Conservation (phyloP, 441 rosid genomes). For the Adansonia rubrostipa region DNA sequence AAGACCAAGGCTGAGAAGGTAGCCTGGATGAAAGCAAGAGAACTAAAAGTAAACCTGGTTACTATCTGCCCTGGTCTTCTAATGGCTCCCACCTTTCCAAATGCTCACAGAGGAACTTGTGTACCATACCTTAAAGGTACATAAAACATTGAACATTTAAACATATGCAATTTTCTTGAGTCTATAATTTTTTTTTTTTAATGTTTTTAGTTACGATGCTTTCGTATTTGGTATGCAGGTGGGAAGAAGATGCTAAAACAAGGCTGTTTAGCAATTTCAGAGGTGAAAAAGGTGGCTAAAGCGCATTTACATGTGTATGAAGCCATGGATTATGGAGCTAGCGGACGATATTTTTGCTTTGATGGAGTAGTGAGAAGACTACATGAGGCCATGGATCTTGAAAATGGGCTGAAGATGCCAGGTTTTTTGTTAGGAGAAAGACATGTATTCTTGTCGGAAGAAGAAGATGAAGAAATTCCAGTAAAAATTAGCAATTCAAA, state of each 20-base stretch:
- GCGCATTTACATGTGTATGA: slow-evolving; percentile 41
- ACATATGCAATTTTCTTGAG: not conserved
- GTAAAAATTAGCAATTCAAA: slow-evolving; percentile 36
- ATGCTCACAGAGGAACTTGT: slow-evolving; percentile 30
- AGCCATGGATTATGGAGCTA: slow-evolving; percentile 45
- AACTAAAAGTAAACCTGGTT: slow-evolving; percentile 42
- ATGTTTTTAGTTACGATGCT: not conserved
- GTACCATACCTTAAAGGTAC: slow-evolving; percentile 48
- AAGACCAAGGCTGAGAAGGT: slow-evolving; percentile 44
- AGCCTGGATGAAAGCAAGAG: slow-evolving; percentile 45
- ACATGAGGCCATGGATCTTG: slow-evolving; percentile 40
- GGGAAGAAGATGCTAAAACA: slow-evolving; percentile 37
- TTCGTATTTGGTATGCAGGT: slow-evolving; percentile 23
- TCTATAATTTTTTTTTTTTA: not conserved
- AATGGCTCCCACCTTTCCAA: slow-evolving; percentile 38
- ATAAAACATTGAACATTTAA: not conserved
- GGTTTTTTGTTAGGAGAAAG: slow-evolving; percentile 28
- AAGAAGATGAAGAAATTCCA: slow-evolving; percentile 27
- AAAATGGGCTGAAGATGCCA: slow-evolving; percentile 29
- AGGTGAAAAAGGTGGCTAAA: slow-evolving; percentile 40
- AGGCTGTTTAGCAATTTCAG: slow-evolving; percentile 38
- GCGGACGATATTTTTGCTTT: slow-evolving; percentile 44
- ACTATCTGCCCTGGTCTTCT: slow-evolving; percentile 49
- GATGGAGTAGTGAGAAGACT: slow-evolving; percentile 31
- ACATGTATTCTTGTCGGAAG: not conserved